A percentile compares a stretch with the other conserved stretches of the same genome.
These are phyloP conservation scores for Chamaenerion angustifolium DNA, from an alignment of 345 rosid genomes.

Conservation along the genomic window DNA sequence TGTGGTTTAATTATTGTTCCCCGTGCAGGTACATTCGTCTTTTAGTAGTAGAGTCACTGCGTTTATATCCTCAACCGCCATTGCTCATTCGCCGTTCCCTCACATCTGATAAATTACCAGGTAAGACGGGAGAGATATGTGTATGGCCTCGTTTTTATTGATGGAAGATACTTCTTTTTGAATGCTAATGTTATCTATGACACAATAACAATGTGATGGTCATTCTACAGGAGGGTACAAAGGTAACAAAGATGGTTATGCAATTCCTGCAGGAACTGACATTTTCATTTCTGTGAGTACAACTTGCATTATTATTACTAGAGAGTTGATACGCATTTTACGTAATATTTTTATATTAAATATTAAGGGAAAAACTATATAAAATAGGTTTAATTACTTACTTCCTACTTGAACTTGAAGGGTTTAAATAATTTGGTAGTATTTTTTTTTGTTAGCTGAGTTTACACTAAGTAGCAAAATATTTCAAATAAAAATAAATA, in stretches of 20 bases:
- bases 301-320: no score
- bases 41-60: conserved; percentile 77
- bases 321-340: no score
- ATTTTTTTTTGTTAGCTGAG: no score
- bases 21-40: conserved; percentile 58
- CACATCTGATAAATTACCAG: conserved; percentile 61
- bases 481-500: no score
- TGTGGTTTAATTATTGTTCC: conserved; percentile 2
- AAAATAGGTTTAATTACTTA: no score
- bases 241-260: conserved; percentile 63
- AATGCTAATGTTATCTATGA: neutral
- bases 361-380: no score
- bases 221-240: conserved; percentile 51
- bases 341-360: no score
- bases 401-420: no score
- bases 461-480: no score
- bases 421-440: no score
- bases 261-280: conserved; percentile 76
- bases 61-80: conserved; percentile 91
- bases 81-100: conserved; percentile 73
- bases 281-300: conserved; percentile 73
- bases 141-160: neutral
- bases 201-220: neutral
- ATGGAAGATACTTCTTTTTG: neutral
- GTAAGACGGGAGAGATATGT: conserved; percentile 14